These are phyloP conservation scores for Pseudozyma sp. DNA, from an alignment of 1,284 basidiomycete species.

Conservation along the genomic window DNA sequence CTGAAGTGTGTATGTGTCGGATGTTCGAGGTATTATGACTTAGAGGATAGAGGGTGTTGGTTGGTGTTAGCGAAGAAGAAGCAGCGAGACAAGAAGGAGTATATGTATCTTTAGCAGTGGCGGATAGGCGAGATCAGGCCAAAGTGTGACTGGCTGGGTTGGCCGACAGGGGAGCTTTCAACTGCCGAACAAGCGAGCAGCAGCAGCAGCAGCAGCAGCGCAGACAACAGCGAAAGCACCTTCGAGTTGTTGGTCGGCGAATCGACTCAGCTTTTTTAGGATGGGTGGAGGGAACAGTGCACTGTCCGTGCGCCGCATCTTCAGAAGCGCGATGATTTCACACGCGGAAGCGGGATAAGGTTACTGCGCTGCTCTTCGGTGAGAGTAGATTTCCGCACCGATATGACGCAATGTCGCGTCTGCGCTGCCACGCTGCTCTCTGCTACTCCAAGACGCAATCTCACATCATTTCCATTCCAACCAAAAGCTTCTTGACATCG, in stretches of 20 bases:
- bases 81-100: not conserved
- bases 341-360: slow-evolving; percentile 3
- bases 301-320: slow-evolving; percentile 11
- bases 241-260: no score
- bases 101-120: slow-evolving; percentile 13
- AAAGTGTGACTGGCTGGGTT: no score
- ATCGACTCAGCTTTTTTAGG: not conserved
- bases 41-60: not conserved
- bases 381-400: slow-evolving; percentile 13
- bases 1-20: slow-evolving; percentile 1
- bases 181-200: not conserved
- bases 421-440: not conserved
- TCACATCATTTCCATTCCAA: slow-evolving; percentile 8
- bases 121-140: not conserved
- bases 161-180: slow-evolving; percentile 15
- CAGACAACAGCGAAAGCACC: no score
- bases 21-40: not conserved
- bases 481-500: not conserved
- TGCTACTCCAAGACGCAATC: slow-evolving; percentile 13
- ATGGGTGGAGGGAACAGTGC: not conserved
- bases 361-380: not conserved
- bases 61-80: not conserved
- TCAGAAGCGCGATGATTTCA: slow-evolving; percentile 10
- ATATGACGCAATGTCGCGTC: slow-evolving; percentile 48
- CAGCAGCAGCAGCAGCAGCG: no score